Base-by-base conservation (phyloP, 2,329 filamentous ascomycete genomes). In the Xylaria sp. region DNA sequence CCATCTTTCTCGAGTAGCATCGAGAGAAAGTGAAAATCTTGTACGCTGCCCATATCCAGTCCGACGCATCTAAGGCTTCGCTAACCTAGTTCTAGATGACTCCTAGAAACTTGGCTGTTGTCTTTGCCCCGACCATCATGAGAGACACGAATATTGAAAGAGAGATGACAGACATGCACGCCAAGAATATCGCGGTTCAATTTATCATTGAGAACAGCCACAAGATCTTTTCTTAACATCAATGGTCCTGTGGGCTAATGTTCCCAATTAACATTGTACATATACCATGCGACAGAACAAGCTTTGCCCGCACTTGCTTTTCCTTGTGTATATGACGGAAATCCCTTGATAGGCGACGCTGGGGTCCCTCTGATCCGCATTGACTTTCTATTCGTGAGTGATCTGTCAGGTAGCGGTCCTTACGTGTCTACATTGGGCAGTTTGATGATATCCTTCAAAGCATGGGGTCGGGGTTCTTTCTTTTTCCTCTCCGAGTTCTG, bases 81-180 rank as follows among this genome's bases (percentile, higher is more conserved):
- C 78, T 82, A 72, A 80, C 67, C 3, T 33, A 55, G 55, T 2
- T 28, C 28, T 69, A 93, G 90, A 99, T 99, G 96, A 97, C 94
- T 28, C 93, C 95, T 66, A 93, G 97, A 82, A 99, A 99, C 78
- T 83, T 98, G 70, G 94, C 96, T 3, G 96, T 99, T 51, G 96
- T 99, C 46, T 99, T 99, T 79, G 96, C 96, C 9, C 96, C 96
- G 8, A 99, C 96, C 0, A 97, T 99, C 75, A 97, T 99, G 93
- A 89, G 95, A 74, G 94, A 97, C 66, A 87, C 90, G 78, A 95
- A 91, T 76, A 88, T 98, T 70, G 94, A 97, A 80, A 90, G 94
- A 70, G 96, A 99, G 80, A 97, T 99, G 90, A 95, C 91, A 36
- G 96, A 99, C 79, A 97, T 97, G 86, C 92, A 96, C 79, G 88